Conservation (phyloP, 305 asterid species). For the Fraxinus dipetala region DNA sequence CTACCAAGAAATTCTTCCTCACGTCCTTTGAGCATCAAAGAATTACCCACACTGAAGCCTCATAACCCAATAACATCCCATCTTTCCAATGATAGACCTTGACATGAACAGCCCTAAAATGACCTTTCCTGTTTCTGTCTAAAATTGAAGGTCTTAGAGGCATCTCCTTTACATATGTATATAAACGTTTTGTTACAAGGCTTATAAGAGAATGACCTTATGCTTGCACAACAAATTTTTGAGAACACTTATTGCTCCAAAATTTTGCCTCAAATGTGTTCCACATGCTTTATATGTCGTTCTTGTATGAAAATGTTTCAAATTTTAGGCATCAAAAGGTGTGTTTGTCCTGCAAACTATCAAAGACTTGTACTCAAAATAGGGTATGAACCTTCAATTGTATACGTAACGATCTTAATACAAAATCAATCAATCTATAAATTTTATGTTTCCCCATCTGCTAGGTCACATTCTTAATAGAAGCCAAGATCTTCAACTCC, state of each 20-base stretch:
- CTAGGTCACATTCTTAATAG: not conserved
- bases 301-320: not conserved
- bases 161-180: not conserved
- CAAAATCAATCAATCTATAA: not conserved
- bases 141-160: not conserved
- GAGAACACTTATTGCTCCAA: not conserved
- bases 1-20: not conserved
- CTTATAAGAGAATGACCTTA: not conserved
- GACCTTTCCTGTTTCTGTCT: not conserved
- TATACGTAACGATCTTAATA: not conserved
- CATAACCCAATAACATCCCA: not conserved
- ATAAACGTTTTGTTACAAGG: not conserved
- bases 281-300: not conserved
- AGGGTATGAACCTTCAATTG: not conserved
- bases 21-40: not conserved
- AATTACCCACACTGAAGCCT: not conserved
- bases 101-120: not conserved
- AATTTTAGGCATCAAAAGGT: not conserved
- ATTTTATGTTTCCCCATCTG: not conserved
- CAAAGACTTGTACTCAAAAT: not conserved
- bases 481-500: not conserved
- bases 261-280: not conserved
- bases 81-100: not conserved
- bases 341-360: not conserved
- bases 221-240: not conserved